Percentiles rank a stretch among this genome's conserved stretches.
Evolutionary conservation across 345 rosid species (phyloP).

Genomic region (Isatis tinctoria): DNA sequence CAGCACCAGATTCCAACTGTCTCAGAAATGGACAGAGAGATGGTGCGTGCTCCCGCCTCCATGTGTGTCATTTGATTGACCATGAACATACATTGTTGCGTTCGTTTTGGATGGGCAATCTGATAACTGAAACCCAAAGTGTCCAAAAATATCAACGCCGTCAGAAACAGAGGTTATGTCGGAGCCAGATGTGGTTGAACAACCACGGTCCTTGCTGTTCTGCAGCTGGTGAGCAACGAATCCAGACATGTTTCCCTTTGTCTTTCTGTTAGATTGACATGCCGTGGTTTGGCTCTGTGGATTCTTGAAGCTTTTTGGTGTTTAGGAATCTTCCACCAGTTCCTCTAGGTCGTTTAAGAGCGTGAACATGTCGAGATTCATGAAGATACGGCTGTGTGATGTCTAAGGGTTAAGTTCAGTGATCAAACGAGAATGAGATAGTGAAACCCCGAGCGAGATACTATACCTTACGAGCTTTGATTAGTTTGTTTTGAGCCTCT

Average conservation of each 20-base stretch:
- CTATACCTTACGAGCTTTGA: slow-evolving; percentile 26
- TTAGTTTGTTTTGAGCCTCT: slow-evolving; percentile 59
- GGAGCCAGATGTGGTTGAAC: slow-evolving; percentile 44
- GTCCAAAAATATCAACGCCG: slow-evolving; percentile 38
- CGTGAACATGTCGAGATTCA: slow-evolving; percentile 77
- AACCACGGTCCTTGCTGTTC: slow-evolving; percentile 29
- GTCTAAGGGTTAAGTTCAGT: not conserved
- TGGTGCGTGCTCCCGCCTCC: slow-evolving; percentile 36
- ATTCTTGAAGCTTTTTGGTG: slow-evolving; percentile 42
- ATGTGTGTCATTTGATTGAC: slow-evolving; percentile 28
- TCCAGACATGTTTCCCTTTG: slow-evolving; percentile 17
- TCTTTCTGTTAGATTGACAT: slow-evolving; percentile 21
- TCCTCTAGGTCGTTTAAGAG: slow-evolving; percentile 67
- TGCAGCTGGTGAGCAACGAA: slow-evolving; percentile 18
- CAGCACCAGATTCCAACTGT: slow-evolving; percentile 29
- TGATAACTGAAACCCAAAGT: slow-evolving; percentile 42
- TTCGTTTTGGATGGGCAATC: slow-evolving; percentile 34
- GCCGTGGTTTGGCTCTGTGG: not conserved
- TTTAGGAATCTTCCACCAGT: slow-evolving; percentile 72
- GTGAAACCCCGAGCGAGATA: not conserved
- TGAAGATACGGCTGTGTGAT: slow-evolving; percentile 25
- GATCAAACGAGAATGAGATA: not conserved
- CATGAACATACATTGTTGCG: not conserved
- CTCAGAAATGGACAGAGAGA: slow-evolving; percentile 33
- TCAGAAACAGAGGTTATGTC: slow-evolving; percentile 38